Conservation (phyloP, 176 grass and related monocot species). For the Hsuehochloa calcarea region DNA sequence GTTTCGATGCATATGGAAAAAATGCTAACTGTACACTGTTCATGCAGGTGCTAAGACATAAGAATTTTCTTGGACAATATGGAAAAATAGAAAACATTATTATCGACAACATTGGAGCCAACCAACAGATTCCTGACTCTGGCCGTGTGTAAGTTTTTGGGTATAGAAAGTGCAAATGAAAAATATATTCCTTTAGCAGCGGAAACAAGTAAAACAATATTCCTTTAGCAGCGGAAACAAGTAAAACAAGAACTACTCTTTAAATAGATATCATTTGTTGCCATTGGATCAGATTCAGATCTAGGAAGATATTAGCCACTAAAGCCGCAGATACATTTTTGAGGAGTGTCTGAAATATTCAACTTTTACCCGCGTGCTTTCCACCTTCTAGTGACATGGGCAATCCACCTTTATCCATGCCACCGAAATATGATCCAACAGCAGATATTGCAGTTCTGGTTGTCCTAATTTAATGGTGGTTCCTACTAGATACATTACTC, state of each 20-base stretch:
- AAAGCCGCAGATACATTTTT: not conserved
- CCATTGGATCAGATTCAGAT: not conserved
- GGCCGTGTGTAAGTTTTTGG: constrained; percentile 55
- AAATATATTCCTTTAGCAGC: not conserved
- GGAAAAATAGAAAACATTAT: constrained; percentile 65
- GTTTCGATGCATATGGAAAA: not conserved
- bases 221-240: not conserved
- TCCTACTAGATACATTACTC: not conserved
- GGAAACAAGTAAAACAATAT: not conserved
- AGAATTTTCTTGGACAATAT: constrained; percentile 63
- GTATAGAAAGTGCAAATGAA: not conserved
- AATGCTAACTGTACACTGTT: constrained; percentile 14
- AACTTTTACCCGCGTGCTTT: not conserved
- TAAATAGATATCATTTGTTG: constrained; percentile 8
- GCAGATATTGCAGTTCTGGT: not conserved
- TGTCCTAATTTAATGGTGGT: not conserved
- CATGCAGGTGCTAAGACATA: constrained; percentile 51
- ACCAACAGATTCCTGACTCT: constrained; percentile 49
- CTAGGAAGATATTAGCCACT: not conserved
- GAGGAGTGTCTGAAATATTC: not conserved
- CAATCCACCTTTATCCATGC: not conserved
- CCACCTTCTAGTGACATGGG: not conserved
- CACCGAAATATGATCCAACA: not conserved
- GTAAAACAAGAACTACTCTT: not conserved
- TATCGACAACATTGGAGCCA: constrained; percentile 56